Evolutionary conservation across 331 rosid species (phyloP).

Genomic region (Ulmus americana): DNA sequence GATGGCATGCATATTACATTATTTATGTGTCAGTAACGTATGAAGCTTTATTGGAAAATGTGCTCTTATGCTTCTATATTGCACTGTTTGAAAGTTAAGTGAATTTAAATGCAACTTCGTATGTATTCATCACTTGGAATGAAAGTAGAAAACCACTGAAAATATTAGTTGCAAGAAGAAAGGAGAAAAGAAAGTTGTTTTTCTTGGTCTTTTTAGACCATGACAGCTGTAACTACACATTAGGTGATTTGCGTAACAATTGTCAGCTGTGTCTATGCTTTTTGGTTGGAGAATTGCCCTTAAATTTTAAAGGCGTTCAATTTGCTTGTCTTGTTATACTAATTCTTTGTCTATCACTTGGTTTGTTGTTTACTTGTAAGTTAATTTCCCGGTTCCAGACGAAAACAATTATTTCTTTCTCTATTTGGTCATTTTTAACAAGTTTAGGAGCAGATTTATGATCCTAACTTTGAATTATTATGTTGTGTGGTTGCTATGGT

Average conservation of each 20-base stretch:
- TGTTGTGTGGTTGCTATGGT: slow-evolving; percentile 15
- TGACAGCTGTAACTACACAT: too few species aligned
- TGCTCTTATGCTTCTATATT: neutral
- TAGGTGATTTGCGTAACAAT: too few species aligned
- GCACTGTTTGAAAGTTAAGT: neutral
- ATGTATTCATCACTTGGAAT: neutral
- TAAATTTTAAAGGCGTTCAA: neutral
- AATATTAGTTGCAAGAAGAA: neutral
- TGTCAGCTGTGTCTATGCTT: too few species aligned
- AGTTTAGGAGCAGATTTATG: neutral
- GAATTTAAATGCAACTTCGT: neutral
- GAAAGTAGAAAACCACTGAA: neutral
- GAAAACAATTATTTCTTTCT: neutral
- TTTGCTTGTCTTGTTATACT: neutral
- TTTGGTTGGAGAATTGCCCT: too few species aligned
- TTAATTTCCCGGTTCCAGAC: neutral
- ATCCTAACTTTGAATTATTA: slow-evolving; percentile 7
- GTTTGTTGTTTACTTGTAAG: neutral
- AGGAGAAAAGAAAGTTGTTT: too few species aligned
- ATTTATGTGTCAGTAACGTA: neutral
- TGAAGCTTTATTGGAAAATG: neutral
- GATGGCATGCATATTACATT: neutral
- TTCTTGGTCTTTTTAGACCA: too few species aligned
- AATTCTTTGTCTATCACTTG: neutral
- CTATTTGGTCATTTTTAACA: neutral